Evolutionary conservation across 1,139 yeast species (phyloP).

Genomic region (Entelexis sorbosivorans): DNA sequence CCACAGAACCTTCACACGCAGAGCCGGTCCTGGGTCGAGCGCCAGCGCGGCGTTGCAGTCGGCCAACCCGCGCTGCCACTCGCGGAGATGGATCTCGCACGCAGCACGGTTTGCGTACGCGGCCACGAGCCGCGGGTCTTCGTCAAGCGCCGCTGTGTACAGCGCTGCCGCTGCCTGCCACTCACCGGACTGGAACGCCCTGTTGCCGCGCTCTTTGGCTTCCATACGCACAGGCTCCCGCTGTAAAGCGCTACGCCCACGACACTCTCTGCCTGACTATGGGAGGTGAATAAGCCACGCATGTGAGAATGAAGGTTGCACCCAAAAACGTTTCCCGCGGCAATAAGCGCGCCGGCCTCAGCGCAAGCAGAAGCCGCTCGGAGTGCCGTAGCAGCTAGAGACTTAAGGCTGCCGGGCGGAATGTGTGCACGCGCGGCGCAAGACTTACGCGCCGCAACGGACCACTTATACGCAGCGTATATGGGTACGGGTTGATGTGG

Average conservation of each 20-base stretch:
- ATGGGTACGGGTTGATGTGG: conserved; percentile 4
- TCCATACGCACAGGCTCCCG: conserved; percentile 23
- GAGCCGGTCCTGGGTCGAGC: conserved; percentile 19
- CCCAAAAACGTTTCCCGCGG: no score
- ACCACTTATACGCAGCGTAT: no score
- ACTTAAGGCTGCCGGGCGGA: no score
- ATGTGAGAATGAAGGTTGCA: no score
- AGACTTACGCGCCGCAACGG: no score
- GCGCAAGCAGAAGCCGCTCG: no score
- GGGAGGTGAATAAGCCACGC: background rate
- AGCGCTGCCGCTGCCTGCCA: conserved; percentile 52
- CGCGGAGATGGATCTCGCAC: conserved; percentile 45
- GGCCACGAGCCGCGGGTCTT: conserved; percentile 44
- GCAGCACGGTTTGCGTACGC: conserved; percentile 85
- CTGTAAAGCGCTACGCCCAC: no score
- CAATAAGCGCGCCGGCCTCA: no score
- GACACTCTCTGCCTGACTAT: no score
- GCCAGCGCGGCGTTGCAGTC: conserved; percentile 47
- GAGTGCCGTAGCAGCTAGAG: no score
- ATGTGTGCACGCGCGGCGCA: no score
- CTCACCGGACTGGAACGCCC: conserved; percentile 45
- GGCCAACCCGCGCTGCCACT: conserved; percentile 42
- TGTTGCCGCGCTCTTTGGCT: conserved; percentile 44
- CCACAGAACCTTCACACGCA: conserved; percentile 45
- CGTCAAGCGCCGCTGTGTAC: conserved; percentile 57